Base-by-base conservation (phyloP, 2,329 filamentous ascomycete genomes). In the Trichoderma brevicompactum region DNA sequence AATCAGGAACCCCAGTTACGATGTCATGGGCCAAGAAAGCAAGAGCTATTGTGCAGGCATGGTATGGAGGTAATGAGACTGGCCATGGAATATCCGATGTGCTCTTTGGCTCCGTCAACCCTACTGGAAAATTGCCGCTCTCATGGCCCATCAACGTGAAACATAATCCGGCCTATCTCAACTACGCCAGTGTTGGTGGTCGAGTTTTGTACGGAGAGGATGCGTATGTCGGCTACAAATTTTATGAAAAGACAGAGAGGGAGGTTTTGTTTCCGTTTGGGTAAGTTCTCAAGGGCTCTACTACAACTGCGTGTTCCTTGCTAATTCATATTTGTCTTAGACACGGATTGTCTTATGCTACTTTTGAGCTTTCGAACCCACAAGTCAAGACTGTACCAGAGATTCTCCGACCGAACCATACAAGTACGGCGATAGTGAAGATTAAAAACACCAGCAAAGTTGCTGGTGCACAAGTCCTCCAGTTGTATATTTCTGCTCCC, bases 181-280 rank as follows among this genome's bases (percentile, higher is more conserved):
- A 59, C 43, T 59, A 59, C 7, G 55, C 55, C n/a, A 59, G 55
- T 28, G 55, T 59, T 17, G 55, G 55, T 2, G 55, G 55, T 0
- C 55, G 55, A 9, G 55, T 59, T 15, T 49, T 59, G 55, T 59
- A 59, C 15, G 55, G 55, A 38, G 55, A 59, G 32, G 55, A 59
- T 38, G 32, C 48, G 32, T 59, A 48, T 48, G 55, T 59, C 8
- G 55, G 55, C 32, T 59, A 59, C 43, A 59, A 40, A 32, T 59
- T 59, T 9, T 59, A 59, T 17, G 55, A 59, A 5, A 48, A 59
- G n/a, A 59, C 55, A 12, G 55, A 36, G 32, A 48, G 55, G 32
- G 43, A 59, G 12, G 55, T 59, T 5, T 48, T 59, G 17, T 59
- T 59, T 49, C 55, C 55, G 2, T 59, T 59, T 15, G 55, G 55